Evolutionary conservation across 176 grass and related monocot genomes (phyloP).

Genomic region (Raddia guianensis): DNA sequence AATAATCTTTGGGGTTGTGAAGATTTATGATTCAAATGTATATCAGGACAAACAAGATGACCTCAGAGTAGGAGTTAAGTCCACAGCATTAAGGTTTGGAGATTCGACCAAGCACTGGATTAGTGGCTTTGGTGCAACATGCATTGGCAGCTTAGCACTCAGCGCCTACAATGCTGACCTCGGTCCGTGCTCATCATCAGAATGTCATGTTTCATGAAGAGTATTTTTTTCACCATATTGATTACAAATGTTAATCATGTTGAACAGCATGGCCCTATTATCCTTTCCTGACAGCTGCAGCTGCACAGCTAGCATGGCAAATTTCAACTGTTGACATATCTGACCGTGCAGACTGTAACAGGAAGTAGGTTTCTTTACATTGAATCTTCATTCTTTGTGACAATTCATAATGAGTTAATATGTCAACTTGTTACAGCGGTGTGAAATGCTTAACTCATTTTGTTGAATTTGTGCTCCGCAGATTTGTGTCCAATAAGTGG

Average conservation of each 20-base stretch:
- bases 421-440: neutral
- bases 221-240: slow-evolving; percentile 23
- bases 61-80: slow-evolving; percentile 80
- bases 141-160: slow-evolving; percentile 60
- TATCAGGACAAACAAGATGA: slow-evolving; percentile 92
- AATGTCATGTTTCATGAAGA: neutral
- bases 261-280: slow-evolving; percentile 82
- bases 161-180: slow-evolving; percentile 82
- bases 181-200: slow-evolving; percentile 43
- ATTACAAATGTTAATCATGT: slow-evolving; percentile 34
- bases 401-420: neutral
- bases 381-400: neutral
- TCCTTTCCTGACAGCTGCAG: slow-evolving; percentile 61
- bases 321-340: slow-evolving; percentile 76
- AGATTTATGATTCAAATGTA: slow-evolving; percentile 12
- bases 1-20: neutral
- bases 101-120: slow-evolving; percentile 79
- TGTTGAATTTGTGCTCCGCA: slow-evolving; percentile 23
- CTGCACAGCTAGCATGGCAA: slow-evolving; percentile 76
- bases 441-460: slow-evolving; percentile 23
- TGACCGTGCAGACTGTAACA: slow-evolving; percentile 68
- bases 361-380: slow-evolving; percentile 54
- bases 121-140: slow-evolving; percentile 65
- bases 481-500: slow-evolving; percentile 95
- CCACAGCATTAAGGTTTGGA: slow-evolving; percentile 87